Evolutionary conservation across 208 protist species (phyloP), one percentile per base, ranked within the genome.

Genomic region (Wallacemonas rigidus): DNA sequence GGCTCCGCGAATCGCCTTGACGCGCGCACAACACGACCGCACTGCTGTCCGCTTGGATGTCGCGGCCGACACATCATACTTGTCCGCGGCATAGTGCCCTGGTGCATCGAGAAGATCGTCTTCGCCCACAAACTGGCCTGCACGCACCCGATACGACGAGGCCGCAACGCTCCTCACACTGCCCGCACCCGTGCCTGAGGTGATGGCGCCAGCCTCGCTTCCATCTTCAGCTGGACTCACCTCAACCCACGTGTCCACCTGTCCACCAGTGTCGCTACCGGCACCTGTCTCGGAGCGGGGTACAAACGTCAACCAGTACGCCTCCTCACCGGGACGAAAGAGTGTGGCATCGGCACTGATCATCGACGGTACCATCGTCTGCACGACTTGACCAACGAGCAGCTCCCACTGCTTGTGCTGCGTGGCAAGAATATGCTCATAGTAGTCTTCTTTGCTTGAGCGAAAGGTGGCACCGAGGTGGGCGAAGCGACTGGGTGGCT

Each of bases 401-500:
- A 68, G 71, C 53, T 68, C 58, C 79, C 83, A 85, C 67, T 88
- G 83, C 38, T 45, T 6, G 2, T 80, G 71, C 67, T 88, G 83
- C 15, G 41, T 64, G 15, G 67, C 72, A 6, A 64, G 26, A 12
- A 67, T 64, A 1, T 65, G 40, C 58, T 57, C 71, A 71, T 88
- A 85, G 56, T 78, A 67, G 38, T 85, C 83, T 71, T 88, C 83
- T 3, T 80, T 74, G 4, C 72, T 82, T 17, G 83, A 85, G 36
- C 76, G 83, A 44, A 83, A 76, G 15, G 44, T 39, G 12, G 26
- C 39, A 56, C 36, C 44, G 26, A 57, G 54, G 11, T 57, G 64
- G 41, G 54, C 57, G 51, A 69, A 70, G 26, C 57, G 53, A 35
- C 73, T 65, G 5, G 48, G 36, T 4, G 73, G 73, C n/a, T 61